Conservation (phyloP, 2,329 filamentous ascomycete genomes). For the Chaetoscypha palmicola region DNA sequence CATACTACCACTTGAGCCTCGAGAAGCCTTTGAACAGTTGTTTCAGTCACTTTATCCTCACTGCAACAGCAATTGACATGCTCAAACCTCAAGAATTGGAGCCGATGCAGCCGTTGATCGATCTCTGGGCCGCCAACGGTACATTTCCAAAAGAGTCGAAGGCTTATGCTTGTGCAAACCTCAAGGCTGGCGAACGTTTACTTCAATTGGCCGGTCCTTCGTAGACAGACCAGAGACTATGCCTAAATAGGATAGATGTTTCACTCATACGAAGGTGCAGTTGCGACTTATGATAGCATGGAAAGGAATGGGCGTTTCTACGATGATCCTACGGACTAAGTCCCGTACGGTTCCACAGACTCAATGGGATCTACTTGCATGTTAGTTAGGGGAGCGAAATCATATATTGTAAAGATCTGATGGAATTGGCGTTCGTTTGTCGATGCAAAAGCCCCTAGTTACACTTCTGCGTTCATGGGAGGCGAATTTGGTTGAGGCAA, state of each 20-base stretch:
- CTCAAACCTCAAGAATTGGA: conserved; percentile 85
- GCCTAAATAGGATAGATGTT: no score
- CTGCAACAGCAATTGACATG: conserved; percentile 74
- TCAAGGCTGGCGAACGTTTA: conserved; percentile 52
- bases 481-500: background rate
- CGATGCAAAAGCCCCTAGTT: no score
- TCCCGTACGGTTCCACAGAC: no score
- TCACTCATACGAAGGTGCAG: conserved; percentile 3
- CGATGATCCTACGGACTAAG: no score
- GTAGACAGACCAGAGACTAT: conserved; percentile 1
- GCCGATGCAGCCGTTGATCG: conserved; percentile 91
- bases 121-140: conserved; percentile 84
- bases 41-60: conserved; percentile 78
- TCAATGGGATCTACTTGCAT: no score
- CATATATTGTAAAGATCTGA: conserved; percentile 15
- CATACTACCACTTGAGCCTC: conserved; percentile 75
- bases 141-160: conserved; percentile 73
- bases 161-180: conserved; percentile 58
- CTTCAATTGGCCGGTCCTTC: conserved; percentile 30
- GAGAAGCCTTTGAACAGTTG: conserved; percentile 81
- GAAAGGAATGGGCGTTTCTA: conserved; percentile 1
- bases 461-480: no score
- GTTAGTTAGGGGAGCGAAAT: conserved; percentile 9
- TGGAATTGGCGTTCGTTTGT: conserved; percentile 23
- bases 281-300: conserved; percentile 10